Base-by-base conservation (phyloP, 2,329 filamentous ascomycete genomes). In the Acrodontium crateriforme region DNA sequence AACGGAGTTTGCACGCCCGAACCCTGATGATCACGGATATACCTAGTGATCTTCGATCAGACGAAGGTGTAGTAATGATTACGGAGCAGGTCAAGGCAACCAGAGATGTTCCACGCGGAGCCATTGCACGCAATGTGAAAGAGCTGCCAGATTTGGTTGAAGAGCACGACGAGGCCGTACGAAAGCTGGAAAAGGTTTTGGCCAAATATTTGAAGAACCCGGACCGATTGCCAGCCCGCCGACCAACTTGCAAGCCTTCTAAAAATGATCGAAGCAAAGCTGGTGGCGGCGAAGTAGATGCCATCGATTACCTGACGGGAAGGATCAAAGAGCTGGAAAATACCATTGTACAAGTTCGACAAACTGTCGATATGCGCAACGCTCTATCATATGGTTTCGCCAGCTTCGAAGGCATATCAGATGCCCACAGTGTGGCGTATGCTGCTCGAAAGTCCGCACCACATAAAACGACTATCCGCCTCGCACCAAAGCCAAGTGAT, bases 301-400 rank as follows among this genome's bases (percentile, higher is more conserved):
- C 89, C 11, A 95, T 98, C 46, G 82, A 93, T 37, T 95, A 93
- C 46, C 64, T 92, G 29, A 91, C 84, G 0, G 70, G 78, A 29
- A 75, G 85, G 11, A 94, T 98, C 47, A 74, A 74, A 41, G 67
- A 76, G 25, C 65, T 98, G 18, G 87, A 95, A 51, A 54, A 73
- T 8, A 72, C 91, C 48, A 84, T 98, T 55, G 82, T 79, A 47
- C 74, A 89, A 37, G 78, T 85, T 2, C 74, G 89, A 9, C 68
- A 73, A 20, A 74, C 74, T 1, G 74, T 98, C 6, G 87, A 95
- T 55, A 83, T 77, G 52, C 74, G 85, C 27, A 82, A 87, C 49
- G 78, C 85, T 10, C 78, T 92, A 68, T 68, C 82, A 0, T 98
- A 85, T 48, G 89, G 89, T 0, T 98, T 98, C 50, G 85, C 87